phyloP scores from a whole-genome alignment of 148 eudicot species.

The Beta vulgaris region DNA sequence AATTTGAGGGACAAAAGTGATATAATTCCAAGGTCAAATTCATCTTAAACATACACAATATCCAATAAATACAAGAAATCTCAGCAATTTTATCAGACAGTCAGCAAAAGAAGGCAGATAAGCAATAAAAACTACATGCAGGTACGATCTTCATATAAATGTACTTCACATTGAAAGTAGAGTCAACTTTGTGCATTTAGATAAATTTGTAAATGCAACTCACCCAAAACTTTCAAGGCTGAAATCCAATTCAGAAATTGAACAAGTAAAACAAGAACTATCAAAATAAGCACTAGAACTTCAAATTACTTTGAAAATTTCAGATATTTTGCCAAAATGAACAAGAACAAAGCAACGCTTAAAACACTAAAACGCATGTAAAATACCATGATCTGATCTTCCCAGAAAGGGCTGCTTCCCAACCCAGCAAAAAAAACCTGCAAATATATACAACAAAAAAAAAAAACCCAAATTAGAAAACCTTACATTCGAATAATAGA shows the following conservation, averaged over 20 bases:
- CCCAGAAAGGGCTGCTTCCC: background rate
- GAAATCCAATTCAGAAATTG: background rate
- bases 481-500: background rate
- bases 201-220: no score
- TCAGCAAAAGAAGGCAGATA: background rate
- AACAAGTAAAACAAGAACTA: background rate
- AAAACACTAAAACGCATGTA: background rate
- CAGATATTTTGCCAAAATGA: background rate
- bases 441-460: background rate
- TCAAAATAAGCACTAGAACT: background rate
- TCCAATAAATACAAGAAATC: background rate
- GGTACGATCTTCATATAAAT: background rate
- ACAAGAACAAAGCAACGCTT: background rate
- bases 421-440: constrained; percentile 10
- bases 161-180: background rate
- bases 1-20: no score
- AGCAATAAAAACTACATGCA: background rate
- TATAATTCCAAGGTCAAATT: no score
- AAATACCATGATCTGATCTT: constrained; percentile 27
- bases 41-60: background rate
- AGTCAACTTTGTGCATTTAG: background rate
- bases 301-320: background rate
- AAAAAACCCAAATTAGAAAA: background rate
- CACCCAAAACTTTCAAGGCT: no score
- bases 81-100: background rate